Evolutionary conservation across 2,329 filamentous ascomycete species (phyloP).

Genomic region (Fusarium sulawesiense): DNA sequence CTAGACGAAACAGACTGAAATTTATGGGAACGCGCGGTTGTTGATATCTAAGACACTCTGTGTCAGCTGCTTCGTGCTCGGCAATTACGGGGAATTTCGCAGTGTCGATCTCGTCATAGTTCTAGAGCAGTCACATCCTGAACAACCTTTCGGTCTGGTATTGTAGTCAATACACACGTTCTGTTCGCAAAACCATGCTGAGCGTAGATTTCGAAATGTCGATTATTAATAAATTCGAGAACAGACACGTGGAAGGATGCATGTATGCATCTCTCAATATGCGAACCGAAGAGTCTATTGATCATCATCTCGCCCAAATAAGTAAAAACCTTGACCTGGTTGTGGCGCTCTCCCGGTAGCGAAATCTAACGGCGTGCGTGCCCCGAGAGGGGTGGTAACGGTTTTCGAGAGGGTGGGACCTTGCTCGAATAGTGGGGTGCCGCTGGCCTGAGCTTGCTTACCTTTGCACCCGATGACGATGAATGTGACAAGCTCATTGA

Average conservation of each 20-base stretch:
- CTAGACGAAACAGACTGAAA: slow-evolving; percentile 26
- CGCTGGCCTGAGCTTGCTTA: slow-evolving; percentile 23
- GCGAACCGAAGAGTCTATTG: slow-evolving; percentile 7
- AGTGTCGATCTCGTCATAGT: not conserved
- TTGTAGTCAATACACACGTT: too few relatives aligned
- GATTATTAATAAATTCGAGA: not conserved
- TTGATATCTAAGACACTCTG: slow-evolving; percentile 8
- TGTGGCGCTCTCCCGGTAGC: slow-evolving; percentile 35
- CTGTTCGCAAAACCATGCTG: not conserved
- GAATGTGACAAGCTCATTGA: slow-evolving; percentile 5
- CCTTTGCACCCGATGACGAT: slow-evolving; percentile 27
- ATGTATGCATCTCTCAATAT: not conserved
- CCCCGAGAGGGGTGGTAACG: slow-evolving; percentile 26
- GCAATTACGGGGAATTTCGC: not conserved
- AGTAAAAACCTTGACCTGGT: slow-evolving; percentile 29
- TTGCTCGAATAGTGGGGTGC: slow-evolving; percentile 14
- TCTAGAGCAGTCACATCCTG: not conserved
- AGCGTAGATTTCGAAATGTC: not conserved
- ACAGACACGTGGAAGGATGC: not conserved
- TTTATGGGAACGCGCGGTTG: not conserved
- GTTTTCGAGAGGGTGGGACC: slow-evolving; percentile 33
- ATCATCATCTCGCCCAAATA: slow-evolving; percentile 22
- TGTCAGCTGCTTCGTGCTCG: not conserved
- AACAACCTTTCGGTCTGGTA: not conserved
- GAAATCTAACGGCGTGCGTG: slow-evolving; percentile 26